phyloP scores from a whole-genome alignment of 1,284 basidiomycete species.

The Agaricales sp. region DNA sequence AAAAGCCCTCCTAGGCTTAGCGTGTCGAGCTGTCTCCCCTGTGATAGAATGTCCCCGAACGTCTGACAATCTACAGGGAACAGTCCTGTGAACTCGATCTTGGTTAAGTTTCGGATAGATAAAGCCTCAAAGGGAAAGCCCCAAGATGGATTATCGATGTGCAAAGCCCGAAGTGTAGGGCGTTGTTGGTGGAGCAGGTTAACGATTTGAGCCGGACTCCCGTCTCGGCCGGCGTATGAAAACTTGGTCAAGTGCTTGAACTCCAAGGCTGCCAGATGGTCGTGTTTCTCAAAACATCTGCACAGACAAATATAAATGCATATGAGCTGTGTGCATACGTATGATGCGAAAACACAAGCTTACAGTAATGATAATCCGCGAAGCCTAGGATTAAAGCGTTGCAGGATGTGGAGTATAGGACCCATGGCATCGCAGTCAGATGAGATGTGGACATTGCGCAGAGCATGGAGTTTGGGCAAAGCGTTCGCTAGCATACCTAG shows the following conservation, averaged over 20 bases:
- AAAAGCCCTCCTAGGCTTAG: conserved; percentile 44
- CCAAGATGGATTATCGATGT: conserved; percentile 44
- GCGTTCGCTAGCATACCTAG: conserved; percentile 60
- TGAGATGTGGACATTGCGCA: conserved; percentile 50
- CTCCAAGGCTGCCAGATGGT: conserved; percentile 42
- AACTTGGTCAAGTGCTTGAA: conserved; percentile 52
- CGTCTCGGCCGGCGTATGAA: conserved; percentile 33
- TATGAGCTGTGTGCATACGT: conserved; percentile 3
- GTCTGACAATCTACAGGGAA: conserved; percentile 39
- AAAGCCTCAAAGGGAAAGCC: conserved; percentile 43
- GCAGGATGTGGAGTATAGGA: conserved; percentile 40
- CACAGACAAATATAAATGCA: not conserved
- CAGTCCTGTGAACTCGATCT: conserved; percentile 48
- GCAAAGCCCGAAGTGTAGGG: conserved; percentile 40
- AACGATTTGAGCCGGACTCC: conserved; percentile 27
- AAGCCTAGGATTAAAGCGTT: conserved; percentile 38
- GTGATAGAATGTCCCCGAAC: conserved; percentile 45
- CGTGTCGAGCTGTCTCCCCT: conserved; percentile 53
- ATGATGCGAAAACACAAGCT: conserved; percentile 14
- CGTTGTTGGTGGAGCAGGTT: conserved; percentile 45
- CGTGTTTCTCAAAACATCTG: conserved; percentile 39
- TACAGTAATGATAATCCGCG: conserved; percentile 45
- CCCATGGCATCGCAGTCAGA: conserved; percentile 44
- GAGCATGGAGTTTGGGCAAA: conserved; percentile 46
- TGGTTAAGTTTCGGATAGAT: conserved; percentile 51